Evolutionary conservation across 495 filamentous ascomycete species (phyloP).

Genomic region (Neurospora pannonica): DNA sequence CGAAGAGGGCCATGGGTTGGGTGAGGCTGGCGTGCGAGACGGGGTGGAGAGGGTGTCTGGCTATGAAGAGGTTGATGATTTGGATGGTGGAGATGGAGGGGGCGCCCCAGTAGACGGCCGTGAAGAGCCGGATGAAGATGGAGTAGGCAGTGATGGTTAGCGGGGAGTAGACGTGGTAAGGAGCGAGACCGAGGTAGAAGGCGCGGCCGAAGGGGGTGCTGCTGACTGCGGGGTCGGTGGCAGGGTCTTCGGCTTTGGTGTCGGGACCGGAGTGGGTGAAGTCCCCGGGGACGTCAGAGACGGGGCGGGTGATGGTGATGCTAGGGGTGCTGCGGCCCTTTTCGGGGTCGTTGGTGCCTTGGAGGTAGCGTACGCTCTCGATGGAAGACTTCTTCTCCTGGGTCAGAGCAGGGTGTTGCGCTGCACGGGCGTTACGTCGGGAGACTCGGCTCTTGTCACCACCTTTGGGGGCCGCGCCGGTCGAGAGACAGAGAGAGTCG

Average conservation of each 20-base stretch:
- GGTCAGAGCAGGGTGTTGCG: not conserved
- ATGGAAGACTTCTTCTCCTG: not conserved
- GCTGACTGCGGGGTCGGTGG: not conserved
- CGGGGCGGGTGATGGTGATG: not conserved
- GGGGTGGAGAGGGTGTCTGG: not conserved
- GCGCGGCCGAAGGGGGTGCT: slow-evolving; percentile 31
- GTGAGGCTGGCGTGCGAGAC: slow-evolving; percentile 13
- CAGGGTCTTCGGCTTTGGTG: not conserved
- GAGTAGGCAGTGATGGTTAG: slow-evolving; percentile 34
- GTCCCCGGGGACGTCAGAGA: not conserved
- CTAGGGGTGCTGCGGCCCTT: not conserved
- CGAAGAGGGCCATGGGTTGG: slow-evolving; percentile 21
- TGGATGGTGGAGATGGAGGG: slow-evolving; percentile 12
- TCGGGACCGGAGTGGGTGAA: not conserved
- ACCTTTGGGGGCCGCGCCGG: not conserved
- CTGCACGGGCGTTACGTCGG: not conserved
- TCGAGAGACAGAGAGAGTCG: slow-evolving; percentile 28
- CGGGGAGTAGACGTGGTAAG: slow-evolving; percentile 30
- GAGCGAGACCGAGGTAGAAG: slow-evolving; percentile 31
- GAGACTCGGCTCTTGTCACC: not conserved
- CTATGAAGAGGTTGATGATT: slow-evolving; percentile 9
- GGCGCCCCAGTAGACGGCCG: slow-evolving; percentile 32
- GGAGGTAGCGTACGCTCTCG: not conserved
- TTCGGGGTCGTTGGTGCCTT: not conserved
- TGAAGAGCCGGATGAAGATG: slow-evolving; percentile 20